A percentile compares a stretch with the other conserved stretches of the same genome.
phyloP scores from a whole-genome alignment of 1,284 basidiomycete species.

The Cutaneotrichosporon curvatum region DNA sequence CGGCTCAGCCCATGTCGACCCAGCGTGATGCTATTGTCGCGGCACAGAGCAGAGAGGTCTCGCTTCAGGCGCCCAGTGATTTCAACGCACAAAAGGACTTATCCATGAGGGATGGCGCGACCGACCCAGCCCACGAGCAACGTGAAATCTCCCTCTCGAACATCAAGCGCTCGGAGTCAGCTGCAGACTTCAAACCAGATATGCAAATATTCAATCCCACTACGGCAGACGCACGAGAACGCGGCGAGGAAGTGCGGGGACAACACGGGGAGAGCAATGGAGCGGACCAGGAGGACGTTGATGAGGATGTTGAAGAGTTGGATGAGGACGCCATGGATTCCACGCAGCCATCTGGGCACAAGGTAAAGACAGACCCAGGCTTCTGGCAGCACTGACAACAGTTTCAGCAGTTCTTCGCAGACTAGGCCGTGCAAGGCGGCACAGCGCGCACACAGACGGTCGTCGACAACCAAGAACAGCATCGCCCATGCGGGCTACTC shows the following conservation, averaged over 20 bases:
- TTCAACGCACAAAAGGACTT: neutral
- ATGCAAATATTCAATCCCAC: neutral
- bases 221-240: neutral
- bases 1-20: conserved; percentile 11
- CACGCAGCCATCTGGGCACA: conserved; percentile 9
- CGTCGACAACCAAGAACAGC: too few species aligned
- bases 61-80: too few species aligned
- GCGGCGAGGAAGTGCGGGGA: neutral
- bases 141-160: neutral
- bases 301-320: conserved; percentile 2
- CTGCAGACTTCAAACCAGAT: neutral
- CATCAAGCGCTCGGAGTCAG: neutral
- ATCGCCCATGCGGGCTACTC: too few species aligned
- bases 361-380: conserved; percentile 7
- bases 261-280: neutral
- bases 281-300: neutral
- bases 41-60: neutral
- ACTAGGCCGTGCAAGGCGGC: too few species aligned
- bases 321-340: conserved; percentile 8
- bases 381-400: neutral
- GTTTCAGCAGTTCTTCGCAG: conserved; percentile 3
- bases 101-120: neutral
- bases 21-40: conserved; percentile 4
- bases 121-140: too few species aligned
- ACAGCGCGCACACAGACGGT: too few species aligned